Evolutionary conservation across 257 asterid species (phyloP), one percentile per base, ranked within the genome.

Genomic region (Verbascum thapsus): DNA sequence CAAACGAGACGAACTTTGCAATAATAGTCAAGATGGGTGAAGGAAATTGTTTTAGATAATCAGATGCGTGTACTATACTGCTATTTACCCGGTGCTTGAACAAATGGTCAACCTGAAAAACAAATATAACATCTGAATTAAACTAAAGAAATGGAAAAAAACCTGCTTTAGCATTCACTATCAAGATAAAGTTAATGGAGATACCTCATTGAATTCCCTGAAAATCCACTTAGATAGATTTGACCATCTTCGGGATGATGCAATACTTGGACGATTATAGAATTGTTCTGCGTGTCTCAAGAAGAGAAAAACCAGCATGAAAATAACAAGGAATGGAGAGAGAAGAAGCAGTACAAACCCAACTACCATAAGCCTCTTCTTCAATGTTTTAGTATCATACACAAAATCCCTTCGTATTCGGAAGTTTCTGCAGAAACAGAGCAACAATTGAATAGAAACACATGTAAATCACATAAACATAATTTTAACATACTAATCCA

Each of bases 191-290:
- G 61, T 57, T 53, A 47, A 45, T 6, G 51, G 41, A 50, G 56
- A 54, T 85, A 94, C 99, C 98, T 94, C 99, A 23, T 94, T 94
- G 78, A 83, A 94, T 82, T 94, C 99, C 74, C 99, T 79, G 76
- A 87, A 76, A 74, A 87, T 85, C 99, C 99, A 94, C 79, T 84
- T 94, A 13, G 96, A 79, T 53, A 94, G 97, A 80, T 90, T 94
- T 80, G 97, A 94, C 99, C 99, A 94, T 75, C 98, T 80, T 19
- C 97, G 88, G 6, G 99, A 90, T 51, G 96, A 90, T 45, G 98
- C 99, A 1, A 86, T 84, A 67, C 92, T 94, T 38, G 99, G 97
- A 75, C 87, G 99, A 68, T 94, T 88, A 63, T 94, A 94, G 73
- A 94, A 94, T 68, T 94, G 98, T 65, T 90, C 99, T 16, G 97